Percentiles rank a stretch among this genome's conserved stretches.
These are phyloP conservation scores for Apophysomyces elegans DNA, from an alignment of 371 early-diverging fungal species.

Conservation along the genomic window DNA sequence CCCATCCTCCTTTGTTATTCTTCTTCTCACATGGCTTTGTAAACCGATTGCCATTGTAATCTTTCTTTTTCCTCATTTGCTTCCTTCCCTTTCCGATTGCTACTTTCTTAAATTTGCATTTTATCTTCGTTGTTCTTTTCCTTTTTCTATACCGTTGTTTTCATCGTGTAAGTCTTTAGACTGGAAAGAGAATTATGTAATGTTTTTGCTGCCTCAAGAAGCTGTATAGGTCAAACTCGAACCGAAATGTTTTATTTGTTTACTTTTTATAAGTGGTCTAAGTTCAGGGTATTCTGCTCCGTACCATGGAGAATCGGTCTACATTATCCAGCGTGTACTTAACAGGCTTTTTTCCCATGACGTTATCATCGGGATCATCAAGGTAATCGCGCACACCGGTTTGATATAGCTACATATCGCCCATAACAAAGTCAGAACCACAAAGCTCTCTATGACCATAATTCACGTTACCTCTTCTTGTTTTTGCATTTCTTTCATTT, in stretches of 20 bases:
- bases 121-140: background rate
- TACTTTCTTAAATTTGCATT: background rate
- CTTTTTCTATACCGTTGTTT: background rate
- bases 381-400: constrained; percentile 30
- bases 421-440: background rate
- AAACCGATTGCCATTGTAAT: background rate
- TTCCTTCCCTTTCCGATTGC: background rate
- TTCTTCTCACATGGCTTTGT: background rate
- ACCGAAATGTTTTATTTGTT: constrained; percentile 3
- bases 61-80: background rate
- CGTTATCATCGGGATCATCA: constrained; percentile 45
- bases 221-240: background rate
- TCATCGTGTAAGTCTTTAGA: no score
- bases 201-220: no score
- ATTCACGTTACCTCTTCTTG: constrained; percentile 58
- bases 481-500: constrained; percentile 58
- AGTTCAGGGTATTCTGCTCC: constrained; percentile 82
- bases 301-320: constrained; percentile 89
- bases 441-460: constrained; percentile 8
- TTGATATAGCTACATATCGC: constrained; percentile 26
- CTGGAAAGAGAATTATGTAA: no score
- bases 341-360: constrained; percentile 37
- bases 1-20: background rate
- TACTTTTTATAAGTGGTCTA: background rate
- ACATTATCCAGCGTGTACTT: constrained; percentile 82